Conservation (phyloP, 257 asterid genomes). For the Penstemon barbatus region DNA sequence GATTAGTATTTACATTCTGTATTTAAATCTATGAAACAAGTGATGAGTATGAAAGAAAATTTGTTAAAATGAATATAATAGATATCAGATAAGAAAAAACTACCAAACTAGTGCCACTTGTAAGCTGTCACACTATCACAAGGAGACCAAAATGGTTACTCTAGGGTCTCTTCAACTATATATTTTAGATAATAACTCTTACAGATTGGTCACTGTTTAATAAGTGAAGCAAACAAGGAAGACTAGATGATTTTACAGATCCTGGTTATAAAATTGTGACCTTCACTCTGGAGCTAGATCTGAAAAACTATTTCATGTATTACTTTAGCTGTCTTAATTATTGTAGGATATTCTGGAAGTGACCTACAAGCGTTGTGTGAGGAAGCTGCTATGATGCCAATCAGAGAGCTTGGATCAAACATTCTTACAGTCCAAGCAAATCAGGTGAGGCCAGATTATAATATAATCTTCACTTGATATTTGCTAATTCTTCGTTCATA, state of each 20-base stretch:
- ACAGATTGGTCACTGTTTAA: neutral
- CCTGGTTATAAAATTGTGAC: too few species aligned
- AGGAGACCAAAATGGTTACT: neutral
- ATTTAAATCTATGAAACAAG: neutral
- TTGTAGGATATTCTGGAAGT: slow-evolving; percentile 92
- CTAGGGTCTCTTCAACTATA: slow-evolving; percentile 8
- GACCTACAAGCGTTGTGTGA: slow-evolving; percentile 91
- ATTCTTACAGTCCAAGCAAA: slow-evolving; percentile 69
- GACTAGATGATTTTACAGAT: neutral
- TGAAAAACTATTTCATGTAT: neutral
- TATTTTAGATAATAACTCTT: slow-evolving; percentile 3
- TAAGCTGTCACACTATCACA: slow-evolving; percentile 13
- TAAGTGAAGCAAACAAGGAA: neutral
- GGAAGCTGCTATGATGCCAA: slow-evolving; percentile 99
- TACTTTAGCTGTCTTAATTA: neutral
- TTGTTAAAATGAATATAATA: neutral
- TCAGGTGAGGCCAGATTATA: slow-evolving; percentile 51
- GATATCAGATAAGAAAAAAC: neutral
- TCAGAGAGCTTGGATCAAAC: slow-evolving; percentile 90
- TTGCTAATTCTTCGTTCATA: slow-evolving; percentile 7
- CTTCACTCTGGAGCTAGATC: slow-evolving; percentile 4
- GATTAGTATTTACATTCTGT: too few species aligned
- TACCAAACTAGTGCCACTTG: slow-evolving; percentile 1
- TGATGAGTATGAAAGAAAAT: neutral
- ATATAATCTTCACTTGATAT: slow-evolving; percentile 15